phyloP scores from a whole-genome alignment of 1,284 basidiomycete species.

The Rhizoctonia solani region DNA sequence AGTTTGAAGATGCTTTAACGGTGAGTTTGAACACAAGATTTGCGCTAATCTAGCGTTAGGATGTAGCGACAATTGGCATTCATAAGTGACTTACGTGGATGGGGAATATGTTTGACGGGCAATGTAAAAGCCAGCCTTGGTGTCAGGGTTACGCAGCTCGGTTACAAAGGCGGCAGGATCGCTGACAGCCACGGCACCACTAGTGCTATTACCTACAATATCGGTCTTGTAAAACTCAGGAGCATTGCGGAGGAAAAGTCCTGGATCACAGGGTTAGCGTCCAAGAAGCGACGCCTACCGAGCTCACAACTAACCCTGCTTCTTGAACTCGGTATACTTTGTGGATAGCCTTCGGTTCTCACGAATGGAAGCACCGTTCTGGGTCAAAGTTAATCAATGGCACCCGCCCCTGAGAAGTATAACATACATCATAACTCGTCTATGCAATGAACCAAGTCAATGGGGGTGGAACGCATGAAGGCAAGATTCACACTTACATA shows the following conservation, averaged over 20 bases:
- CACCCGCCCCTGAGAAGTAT: background rate
- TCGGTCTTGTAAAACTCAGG: constrained; percentile 76
- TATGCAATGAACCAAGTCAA: background rate
- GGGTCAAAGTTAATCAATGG: constrained; percentile 40
- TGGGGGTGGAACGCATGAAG: background rate
- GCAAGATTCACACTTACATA: constrained; percentile 46
- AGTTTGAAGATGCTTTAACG: constrained; percentile 43
- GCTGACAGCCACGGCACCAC: constrained; percentile 55
- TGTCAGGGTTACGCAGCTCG: constrained; percentile 66
- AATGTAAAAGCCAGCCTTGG: constrained; percentile 66
- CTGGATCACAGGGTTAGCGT: background rate
- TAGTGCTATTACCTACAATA: constrained; percentile 64
- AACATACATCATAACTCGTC: constrained; percentile 53
- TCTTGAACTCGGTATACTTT: constrained; percentile 74
- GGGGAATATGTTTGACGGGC: constrained; percentile 66
- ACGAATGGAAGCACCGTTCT: constrained; percentile 53
- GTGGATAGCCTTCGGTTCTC: constrained; percentile 67
- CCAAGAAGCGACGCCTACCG: background rate
- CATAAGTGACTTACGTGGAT: constrained; percentile 59
- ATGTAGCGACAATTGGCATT: background rate
- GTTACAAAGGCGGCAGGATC: constrained; percentile 62
- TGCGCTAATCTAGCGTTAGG: constrained; percentile 20
- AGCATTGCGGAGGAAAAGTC: constrained; percentile 69
- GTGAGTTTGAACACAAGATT: constrained; percentile 32
- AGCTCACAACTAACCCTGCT: constrained; percentile 52